phyloP scores from a whole-genome alignment of 306 rosid species.

The Abrus precatorius region DNA sequence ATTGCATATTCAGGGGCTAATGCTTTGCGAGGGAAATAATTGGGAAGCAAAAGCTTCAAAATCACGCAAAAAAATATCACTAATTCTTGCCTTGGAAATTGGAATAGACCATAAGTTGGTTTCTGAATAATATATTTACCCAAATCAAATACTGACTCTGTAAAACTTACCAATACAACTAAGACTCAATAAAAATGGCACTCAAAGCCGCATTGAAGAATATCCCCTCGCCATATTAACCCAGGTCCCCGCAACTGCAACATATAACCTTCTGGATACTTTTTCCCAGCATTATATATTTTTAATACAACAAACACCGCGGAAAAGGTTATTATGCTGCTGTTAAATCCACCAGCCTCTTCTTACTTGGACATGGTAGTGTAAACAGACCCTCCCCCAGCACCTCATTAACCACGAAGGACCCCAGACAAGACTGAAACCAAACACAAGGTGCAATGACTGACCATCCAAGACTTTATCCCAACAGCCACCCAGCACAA shows the following conservation, averaged over 20 bases:
- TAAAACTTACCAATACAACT: conserved; percentile 43
- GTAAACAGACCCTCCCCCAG: conserved; percentile 57
- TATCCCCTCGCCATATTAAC: conserved; percentile 45
- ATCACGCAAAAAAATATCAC: conserved; percentile 42
- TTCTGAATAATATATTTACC: conserved; percentile 55
- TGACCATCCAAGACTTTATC: conserved; percentile 53
- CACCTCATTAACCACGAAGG: conserved; percentile 63
- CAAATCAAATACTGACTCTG: conserved; percentile 57
- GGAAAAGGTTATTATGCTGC: conserved; percentile 54
- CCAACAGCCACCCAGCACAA: conserved; percentile 52
- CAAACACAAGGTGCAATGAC: conserved; percentile 71
- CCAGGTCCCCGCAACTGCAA: conserved; percentile 53
- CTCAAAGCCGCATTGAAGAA: conserved; percentile 55
- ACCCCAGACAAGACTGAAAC: conserved; percentile 69
- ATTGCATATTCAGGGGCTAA: too few relatives aligned
- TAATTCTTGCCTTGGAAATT: conserved; percentile 41
- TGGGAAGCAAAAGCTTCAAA: not conserved
- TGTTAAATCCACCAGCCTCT: conserved; percentile 47
- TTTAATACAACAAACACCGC: conserved; percentile 41
- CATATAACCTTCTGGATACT: conserved; percentile 55
- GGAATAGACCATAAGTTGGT: conserved; percentile 40
- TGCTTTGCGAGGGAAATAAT: not conserved
- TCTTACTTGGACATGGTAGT: conserved; percentile 51
- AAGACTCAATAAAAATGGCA: conserved; percentile 53
- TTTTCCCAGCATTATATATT: conserved; percentile 46